Percentiles rank a stretch among this genome's conserved stretches.
phyloP scores from a whole-genome alignment of 192 early-diverging fungal genomes.

The Backusella australiensis region DNA sequence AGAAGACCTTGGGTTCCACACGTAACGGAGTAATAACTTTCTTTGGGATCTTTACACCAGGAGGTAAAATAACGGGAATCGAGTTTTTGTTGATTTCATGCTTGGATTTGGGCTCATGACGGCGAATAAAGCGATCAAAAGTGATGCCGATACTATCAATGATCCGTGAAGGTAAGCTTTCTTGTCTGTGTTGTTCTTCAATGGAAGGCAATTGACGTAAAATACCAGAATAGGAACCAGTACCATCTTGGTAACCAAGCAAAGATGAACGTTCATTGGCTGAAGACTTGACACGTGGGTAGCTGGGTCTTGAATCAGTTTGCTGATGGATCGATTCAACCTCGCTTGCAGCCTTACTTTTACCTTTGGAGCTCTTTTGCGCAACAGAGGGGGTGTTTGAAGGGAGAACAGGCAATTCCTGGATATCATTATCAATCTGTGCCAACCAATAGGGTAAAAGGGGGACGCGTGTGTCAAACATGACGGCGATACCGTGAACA shows the following conservation, averaged over 20 bases:
- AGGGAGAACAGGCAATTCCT: slow-evolving; percentile 24
- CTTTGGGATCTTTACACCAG: slow-evolving; percentile 40
- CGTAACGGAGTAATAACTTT: slow-evolving; percentile 54
- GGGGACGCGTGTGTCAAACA: slow-evolving; percentile 61
- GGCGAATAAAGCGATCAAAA: slow-evolving; percentile 7
- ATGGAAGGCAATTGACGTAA: slow-evolving; percentile 5
- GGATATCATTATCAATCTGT: slow-evolving; percentile 28
- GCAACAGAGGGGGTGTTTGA: slow-evolving; percentile 22
- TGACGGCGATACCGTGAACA: slow-evolving; percentile 75
- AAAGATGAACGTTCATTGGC: slow-evolving; percentile 18
- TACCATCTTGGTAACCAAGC: neutral
- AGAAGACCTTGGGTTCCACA: slow-evolving; percentile 84
- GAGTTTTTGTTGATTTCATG: neutral
- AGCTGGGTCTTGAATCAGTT: slow-evolving; percentile 3
- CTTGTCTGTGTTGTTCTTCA: neutral
- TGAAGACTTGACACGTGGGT: neutral
- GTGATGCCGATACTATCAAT: neutral
- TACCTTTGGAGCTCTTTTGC: slow-evolving; percentile 2
- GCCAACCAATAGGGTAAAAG: slow-evolving; percentile 65
- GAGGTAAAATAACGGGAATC: slow-evolving; percentile 29
- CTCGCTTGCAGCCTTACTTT: slow-evolving; percentile 16
- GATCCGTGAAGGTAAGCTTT: slow-evolving; percentile 6
- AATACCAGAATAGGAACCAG: neutral
- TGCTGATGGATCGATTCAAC: neutral
- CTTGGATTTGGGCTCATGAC: neutral